A percentile compares a stretch with the other conserved stretches of the same genome.
These are phyloP conservation scores for Zostera marina DNA, from an alignment of 116 monocot genomes.

Conservation along the genomic window DNA sequence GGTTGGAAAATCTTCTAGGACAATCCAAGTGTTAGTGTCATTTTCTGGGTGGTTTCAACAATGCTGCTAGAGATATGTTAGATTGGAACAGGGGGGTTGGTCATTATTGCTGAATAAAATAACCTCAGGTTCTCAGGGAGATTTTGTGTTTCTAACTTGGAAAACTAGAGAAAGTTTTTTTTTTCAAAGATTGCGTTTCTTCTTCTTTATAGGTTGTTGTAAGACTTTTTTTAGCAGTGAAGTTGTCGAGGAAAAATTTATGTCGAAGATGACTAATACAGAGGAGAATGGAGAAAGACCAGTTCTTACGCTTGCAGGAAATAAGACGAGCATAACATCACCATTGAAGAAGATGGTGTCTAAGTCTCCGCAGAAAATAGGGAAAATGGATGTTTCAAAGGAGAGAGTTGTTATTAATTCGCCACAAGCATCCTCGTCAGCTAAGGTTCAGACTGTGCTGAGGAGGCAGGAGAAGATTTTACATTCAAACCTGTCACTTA, in stretches of 20 bases:
- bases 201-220: not conserved
- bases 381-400: not conserved
- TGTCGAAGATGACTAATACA: not conserved
- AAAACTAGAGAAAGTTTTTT: not conserved
- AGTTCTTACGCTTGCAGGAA: constrained; percentile 28
- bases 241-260: not conserved
- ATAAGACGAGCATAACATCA: constrained; percentile 19
- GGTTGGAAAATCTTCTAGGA: not conserved
- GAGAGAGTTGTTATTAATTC: not conserved
- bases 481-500: constrained; percentile 58
- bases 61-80: not conserved
- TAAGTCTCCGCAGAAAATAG: constrained; percentile 22
- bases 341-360: constrained; percentile 11
- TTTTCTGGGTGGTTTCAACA: not conserved
- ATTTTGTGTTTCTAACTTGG: not conserved
- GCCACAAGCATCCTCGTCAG: not conserved
- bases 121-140: not conserved
- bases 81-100: not conserved
- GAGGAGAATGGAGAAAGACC: constrained; percentile 3
- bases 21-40: no score
- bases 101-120: not conserved
- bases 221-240: not conserved
- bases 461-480: constrained; percentile 46
- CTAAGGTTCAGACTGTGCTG: constrained; percentile 10
- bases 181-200: not conserved